phyloP scores from a whole-genome alignment of 1,284 basidiomycete genomes.

The Trichosporon faecale region DNA sequence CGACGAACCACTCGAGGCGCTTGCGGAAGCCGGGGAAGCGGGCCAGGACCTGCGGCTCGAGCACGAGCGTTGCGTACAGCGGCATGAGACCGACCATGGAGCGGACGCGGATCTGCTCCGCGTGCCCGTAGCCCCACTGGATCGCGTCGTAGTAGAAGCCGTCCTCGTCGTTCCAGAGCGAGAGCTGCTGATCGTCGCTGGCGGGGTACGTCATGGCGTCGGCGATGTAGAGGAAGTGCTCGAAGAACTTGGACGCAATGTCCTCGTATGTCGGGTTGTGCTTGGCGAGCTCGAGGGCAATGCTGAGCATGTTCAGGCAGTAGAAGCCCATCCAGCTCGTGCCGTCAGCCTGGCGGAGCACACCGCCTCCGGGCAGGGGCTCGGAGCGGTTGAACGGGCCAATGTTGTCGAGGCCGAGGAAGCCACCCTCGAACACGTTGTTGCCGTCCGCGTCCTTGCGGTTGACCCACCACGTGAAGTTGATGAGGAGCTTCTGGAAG shows the following conservation, averaged over 20 bases:
- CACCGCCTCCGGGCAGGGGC: slow-evolving; percentile 87
- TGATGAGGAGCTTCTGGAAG: slow-evolving; percentile 88
- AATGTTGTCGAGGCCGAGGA: slow-evolving; percentile 96
- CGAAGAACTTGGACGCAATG: slow-evolving; percentile 84
- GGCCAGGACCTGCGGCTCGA: slow-evolving; percentile 84
- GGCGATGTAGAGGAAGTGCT: slow-evolving; percentile 94
- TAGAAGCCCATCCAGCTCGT: slow-evolving; percentile 99
- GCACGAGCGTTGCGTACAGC: slow-evolving; percentile 86
- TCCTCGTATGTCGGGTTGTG: slow-evolving; percentile 98
- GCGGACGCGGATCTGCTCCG: slow-evolving; percentile 84
- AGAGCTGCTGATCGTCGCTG: slow-evolving; percentile 69
- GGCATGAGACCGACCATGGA: slow-evolving; percentile 94
- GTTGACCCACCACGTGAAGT: slow-evolving; percentile 99
- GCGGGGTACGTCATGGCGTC: slow-evolving; percentile 92
- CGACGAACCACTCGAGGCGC: slow-evolving; percentile 94
- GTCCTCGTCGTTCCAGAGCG: slow-evolving; percentile 92
- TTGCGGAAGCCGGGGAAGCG: slow-evolving; percentile 96
- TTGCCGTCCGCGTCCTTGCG: slow-evolving; percentile 91
- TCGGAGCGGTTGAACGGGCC: slow-evolving; percentile 98
- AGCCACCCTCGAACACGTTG: slow-evolving; percentile 97
- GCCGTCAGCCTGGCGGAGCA: slow-evolving; percentile 90
- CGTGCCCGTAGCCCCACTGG: slow-evolving; percentile 75
- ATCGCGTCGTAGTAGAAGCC: slow-evolving; percentile 99
- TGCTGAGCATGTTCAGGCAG: slow-evolving; percentile 81
- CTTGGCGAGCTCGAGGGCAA: slow-evolving; percentile 94